phyloP scores from a whole-genome alignment of 192 early-diverging fungal genomes.

The Umbelopsis isabellina region DNA sequence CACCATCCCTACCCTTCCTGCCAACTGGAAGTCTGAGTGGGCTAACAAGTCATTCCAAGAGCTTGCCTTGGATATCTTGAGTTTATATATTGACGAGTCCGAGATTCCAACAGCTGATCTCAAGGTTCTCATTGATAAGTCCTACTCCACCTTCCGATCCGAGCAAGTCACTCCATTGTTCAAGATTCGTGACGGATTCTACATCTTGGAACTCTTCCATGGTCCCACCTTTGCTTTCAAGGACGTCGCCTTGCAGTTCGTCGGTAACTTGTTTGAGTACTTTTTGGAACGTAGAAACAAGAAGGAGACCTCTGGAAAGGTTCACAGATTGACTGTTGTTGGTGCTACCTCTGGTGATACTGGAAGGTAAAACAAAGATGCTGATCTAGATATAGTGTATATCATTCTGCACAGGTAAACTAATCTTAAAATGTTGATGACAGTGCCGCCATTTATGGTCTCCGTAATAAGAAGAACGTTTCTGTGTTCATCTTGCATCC shows the following conservation, averaged over 20 bases:
- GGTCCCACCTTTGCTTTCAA: conserved; percentile 99
- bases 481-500: conserved; percentile 94
- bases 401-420: no score
- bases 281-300: conserved; percentile 83
- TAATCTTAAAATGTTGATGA: conserved; percentile 5
- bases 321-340: conserved; percentile 80
- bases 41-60: conserved; percentile 71
- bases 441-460: conserved; percentile 96
- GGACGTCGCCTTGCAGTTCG: conserved; percentile 95
- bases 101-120: conserved; percentile 84
- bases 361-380: conserved; percentile 58
- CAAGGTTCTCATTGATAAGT: conserved; percentile 62
- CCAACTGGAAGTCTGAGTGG: conserved; percentile 76
- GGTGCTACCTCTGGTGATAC: conserved; percentile 98
- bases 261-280: conserved; percentile 98
- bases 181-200: conserved; percentile 64
- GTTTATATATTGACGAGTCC: conserved; percentile 75
- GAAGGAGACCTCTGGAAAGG: conserved; percentile 46
- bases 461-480: conserved; percentile 91
- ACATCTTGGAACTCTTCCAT: conserved; percentile 92
- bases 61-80: conserved; percentile 85
- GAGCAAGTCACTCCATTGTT: conserved; percentile 78
- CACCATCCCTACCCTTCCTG: conserved; percentile 72
- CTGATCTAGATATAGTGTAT: no score
- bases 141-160: conserved; percentile 80